These are phyloP conservation scores for Acacia concinna DNA, from an alignment of 331 rosid genomes.

Conservation along the genomic window DNA sequence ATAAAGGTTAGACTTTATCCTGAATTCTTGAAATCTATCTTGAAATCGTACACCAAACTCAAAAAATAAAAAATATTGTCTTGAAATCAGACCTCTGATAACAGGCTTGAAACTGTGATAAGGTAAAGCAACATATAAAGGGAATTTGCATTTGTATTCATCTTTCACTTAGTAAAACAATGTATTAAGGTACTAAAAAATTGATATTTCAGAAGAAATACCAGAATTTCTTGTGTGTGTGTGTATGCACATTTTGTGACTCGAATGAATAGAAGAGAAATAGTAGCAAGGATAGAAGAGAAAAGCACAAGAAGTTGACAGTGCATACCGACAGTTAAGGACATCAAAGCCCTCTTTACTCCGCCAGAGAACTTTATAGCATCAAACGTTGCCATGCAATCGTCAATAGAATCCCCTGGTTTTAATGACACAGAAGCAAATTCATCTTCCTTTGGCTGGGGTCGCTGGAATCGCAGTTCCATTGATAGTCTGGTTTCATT, in stretches of 20 bases:
- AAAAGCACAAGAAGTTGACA: slow-evolving; percentile 27
- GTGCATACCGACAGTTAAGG: slow-evolving; percentile 76
- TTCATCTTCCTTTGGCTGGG: slow-evolving; percentile 63
- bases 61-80: background rate
- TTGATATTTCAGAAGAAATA: background rate
- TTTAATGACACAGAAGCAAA: slow-evolving; percentile 65
- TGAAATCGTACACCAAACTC: background rate
- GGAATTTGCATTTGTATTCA: slow-evolving; percentile 21
- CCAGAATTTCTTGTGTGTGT: slow-evolving; percentile 3
- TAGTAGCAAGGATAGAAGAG: slow-evolving; percentile 11
- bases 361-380: slow-evolving; percentile 79
- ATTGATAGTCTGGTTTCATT: slow-evolving; percentile 72
- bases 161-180: slow-evolving; percentile 17
- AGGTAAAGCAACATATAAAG: background rate
- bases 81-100: slow-evolving; percentile 8
- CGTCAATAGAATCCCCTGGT: slow-evolving; percentile 84
- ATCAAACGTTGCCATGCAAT: slow-evolving; percentile 81
- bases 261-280: slow-evolving; percentile 21
- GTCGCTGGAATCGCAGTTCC: slow-evolving; percentile 80
- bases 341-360: slow-evolving; percentile 72
- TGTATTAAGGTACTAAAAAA: background rate
- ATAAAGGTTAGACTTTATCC: background rate
- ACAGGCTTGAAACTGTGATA: background rate
- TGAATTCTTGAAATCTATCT: background rate
- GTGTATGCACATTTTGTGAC: background rate